phyloP scores from a whole-genome alignment of 2,329 filamentous ascomycete species.

The Tolypocladium endophyticum region DNA sequence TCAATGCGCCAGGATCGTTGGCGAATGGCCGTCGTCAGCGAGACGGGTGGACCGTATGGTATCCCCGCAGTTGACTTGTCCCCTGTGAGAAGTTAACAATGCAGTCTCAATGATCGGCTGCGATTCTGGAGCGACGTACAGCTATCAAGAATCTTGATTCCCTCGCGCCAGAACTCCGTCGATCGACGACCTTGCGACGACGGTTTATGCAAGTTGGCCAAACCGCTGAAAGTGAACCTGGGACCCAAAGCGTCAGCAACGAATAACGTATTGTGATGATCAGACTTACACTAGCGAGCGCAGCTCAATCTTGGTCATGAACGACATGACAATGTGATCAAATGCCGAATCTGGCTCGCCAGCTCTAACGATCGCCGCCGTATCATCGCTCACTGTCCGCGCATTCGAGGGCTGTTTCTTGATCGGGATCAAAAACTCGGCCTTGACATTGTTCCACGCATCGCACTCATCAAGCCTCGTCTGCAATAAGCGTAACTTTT shows the following conservation, averaged over 20 bases:
- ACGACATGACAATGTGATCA: constrained; percentile 49
- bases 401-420: constrained; percentile 36
- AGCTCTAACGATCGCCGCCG: constrained; percentile 39
- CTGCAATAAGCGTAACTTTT: constrained; percentile 55
- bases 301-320: constrained; percentile 49
- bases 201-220: constrained; percentile 32
- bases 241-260: constrained; percentile 6
- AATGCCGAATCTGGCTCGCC: constrained; percentile 31
- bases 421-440: constrained; percentile 45
- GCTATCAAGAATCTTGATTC: constrained; percentile 34
- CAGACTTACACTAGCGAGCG: constrained; percentile 42
- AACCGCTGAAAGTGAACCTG: constrained; percentile 45
- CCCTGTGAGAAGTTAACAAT: constrained; percentile 13
- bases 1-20: constrained; percentile 54
- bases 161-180: constrained; percentile 30
- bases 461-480: constrained; percentile 47
- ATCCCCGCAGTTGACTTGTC: constrained; percentile 23
- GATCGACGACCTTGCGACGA: constrained; percentile 20
- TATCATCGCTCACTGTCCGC: constrained; percentile 46
- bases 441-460: constrained; percentile 34
- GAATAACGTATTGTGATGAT: background rate
- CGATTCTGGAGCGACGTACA: constrained; percentile 21
- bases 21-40: constrained; percentile 46
- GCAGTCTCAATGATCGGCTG: background rate
- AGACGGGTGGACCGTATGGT: constrained; percentile 31